These are phyloP conservation scores for Elongisporangium senticosum DNA, from an alignment of 352 stramenopile genomes.

Conservation along the genomic window DNA sequence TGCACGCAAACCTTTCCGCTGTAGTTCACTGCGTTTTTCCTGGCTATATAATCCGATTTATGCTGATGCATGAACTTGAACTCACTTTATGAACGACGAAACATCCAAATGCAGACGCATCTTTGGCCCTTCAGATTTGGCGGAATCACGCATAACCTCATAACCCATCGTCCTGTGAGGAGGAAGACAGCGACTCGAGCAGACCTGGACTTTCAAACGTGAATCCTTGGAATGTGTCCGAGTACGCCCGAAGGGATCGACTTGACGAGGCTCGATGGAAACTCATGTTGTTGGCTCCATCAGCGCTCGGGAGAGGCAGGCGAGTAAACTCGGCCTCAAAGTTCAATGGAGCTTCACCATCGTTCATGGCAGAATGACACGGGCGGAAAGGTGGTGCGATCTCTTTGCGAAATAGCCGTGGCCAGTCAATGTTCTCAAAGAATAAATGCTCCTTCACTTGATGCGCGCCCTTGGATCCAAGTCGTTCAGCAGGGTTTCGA, in stretches of 20 bases:
- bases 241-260: conserved; percentile 36
- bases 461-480: conserved; percentile 61
- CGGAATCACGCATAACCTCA: too few species aligned
- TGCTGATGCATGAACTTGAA: too few species aligned
- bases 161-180: conserved; percentile 5
- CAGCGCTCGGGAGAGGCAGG: conserved; percentile 67
- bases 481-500: conserved; percentile 59
- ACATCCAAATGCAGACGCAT: too few species aligned
- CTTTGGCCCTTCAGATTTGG: too few species aligned
- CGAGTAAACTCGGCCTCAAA: conserved; percentile 85
- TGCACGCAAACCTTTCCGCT: too few species aligned
- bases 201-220: conserved; percentile 72
- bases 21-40: too few species aligned
- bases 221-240: conserved; percentile 78
- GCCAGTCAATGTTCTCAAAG: conserved; percentile 77
- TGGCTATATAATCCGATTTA: too few species aligned
- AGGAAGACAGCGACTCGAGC: conserved; percentile 33
- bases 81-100: too few species aligned
- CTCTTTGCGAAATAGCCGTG: conserved; percentile 47
- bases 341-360: conserved; percentile 71
- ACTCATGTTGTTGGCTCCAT: conserved; percentile 9
- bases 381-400: conserved; percentile 67
- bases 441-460: conserved; percentile 74
- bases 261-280: conserved; percentile 8
- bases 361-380: conserved; percentile 64